These are phyloP conservation scores for Ceratocystis albifundus DNA, from an alignment of 2,329 filamentous ascomycete genomes.

Conservation along the genomic window DNA sequence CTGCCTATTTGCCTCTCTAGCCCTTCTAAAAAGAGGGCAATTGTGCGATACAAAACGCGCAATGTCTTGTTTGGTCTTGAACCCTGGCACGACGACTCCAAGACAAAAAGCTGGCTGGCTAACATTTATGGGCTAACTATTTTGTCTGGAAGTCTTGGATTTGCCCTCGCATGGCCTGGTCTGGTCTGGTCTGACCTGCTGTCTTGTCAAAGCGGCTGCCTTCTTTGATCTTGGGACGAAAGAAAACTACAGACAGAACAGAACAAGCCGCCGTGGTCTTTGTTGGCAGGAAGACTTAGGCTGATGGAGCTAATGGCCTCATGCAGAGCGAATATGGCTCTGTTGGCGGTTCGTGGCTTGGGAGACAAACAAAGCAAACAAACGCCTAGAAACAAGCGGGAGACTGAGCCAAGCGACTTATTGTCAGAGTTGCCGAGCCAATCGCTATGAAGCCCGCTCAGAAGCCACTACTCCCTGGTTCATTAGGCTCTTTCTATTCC, in stretches of 20 bases:
- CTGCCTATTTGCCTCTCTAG: not conserved
- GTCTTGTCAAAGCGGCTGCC: not conserved
- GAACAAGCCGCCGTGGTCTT: too few relatives aligned
- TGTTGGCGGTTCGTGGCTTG: not conserved
- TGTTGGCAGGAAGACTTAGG: too few relatives aligned
- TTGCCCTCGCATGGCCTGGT: not conserved
- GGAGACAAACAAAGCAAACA: not conserved
- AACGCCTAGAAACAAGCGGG: not conserved
- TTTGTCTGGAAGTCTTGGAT: not conserved
- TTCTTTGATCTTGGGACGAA: not conserved
- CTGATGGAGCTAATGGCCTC: too few relatives aligned
- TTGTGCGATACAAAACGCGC: constrained; percentile 5
- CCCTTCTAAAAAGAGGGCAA: not conserved
- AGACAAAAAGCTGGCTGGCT: not conserved
- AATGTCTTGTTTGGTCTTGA: constrained; percentile 10
- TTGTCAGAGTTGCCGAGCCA: constrained; percentile 8
- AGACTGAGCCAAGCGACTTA: not conserved
- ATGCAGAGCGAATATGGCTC: not conserved
- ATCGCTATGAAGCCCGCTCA: not conserved
- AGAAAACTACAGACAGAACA: not conserved
- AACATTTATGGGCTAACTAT: not conserved
- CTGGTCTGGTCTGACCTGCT: not conserved
- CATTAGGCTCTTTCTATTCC: not conserved
- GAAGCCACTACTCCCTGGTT: not conserved
- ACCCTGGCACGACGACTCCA: not conserved